phyloP scores from a whole-genome alignment of 371 early-diverging fungal genomes.

The Basidiobolus meristosporus region DNA sequence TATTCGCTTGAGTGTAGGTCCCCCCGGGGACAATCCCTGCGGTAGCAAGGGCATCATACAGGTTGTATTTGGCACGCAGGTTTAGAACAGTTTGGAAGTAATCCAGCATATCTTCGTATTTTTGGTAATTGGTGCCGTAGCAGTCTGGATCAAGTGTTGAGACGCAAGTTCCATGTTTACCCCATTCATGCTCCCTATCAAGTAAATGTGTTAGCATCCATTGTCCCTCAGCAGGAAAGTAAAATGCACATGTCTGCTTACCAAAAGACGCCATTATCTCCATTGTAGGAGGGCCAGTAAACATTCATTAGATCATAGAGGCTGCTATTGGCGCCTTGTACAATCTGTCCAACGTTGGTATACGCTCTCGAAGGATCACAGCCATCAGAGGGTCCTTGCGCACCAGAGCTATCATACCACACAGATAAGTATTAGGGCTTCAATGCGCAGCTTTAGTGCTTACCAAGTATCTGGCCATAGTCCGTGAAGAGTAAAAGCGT shows the following conservation, averaged over 20 bases:
- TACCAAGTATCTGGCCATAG: slow-evolving; percentile 63
- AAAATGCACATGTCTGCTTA: too few species aligned
- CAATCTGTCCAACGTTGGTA: slow-evolving; percentile 17
- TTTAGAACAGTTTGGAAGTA: slow-evolving; percentile 30
- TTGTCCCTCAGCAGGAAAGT: too few species aligned
- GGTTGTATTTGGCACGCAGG: slow-evolving; percentile 27
- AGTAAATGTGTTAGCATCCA: background rate
- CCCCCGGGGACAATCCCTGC: slow-evolving; percentile 42
- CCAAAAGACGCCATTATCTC: slow-evolving; percentile 18
- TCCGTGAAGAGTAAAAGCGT: slow-evolving; percentile 50
- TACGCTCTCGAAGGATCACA: slow-evolving; percentile 40
- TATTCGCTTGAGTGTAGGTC: slow-evolving; percentile 16
- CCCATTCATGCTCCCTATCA: slow-evolving; percentile 37
- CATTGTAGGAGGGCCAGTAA: slow-evolving; percentile 57
- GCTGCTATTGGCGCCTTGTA: slow-evolving; percentile 7
- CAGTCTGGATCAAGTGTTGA: slow-evolving; percentile 39
- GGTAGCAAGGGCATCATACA: slow-evolving; percentile 25
- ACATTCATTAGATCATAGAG: slow-evolving; percentile 32
- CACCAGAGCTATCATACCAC: slow-evolving; percentile 13
- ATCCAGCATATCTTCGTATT: slow-evolving; percentile 27
- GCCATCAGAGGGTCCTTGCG: slow-evolving; percentile 27
- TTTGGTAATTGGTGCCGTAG: slow-evolving; percentile 11
- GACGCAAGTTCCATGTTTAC: slow-evolving; percentile 63
- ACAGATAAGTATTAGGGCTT: slow-evolving; percentile 4
- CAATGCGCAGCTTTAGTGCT: background rate